Base-by-base conservation (phyloP, 2,329 filamentous ascomycete genomes). In the Xylogone sp. region DNA sequence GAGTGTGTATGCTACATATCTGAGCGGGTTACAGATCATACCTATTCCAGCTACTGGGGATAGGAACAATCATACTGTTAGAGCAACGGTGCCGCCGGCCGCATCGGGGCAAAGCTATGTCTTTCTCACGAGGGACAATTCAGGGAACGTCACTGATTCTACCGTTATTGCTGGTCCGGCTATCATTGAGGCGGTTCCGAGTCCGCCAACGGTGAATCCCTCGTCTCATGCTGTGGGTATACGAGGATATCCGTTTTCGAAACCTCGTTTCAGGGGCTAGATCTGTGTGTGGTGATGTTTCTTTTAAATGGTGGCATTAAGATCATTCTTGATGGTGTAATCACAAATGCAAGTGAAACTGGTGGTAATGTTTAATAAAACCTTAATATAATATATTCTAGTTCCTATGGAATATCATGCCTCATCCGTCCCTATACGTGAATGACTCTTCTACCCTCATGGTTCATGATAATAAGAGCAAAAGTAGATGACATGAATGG, bases 91-190 rank as follows among this genome's bases (percentile, higher is more conserved):
- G 12, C 69, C 69, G 3, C 48, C 53, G 39, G 62, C 56, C 20
- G 58, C 69, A 24, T 60, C 63, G 4, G 71, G 71, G 9, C 71
- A 73, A 57, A 68, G 59, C 47, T 73, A 74, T 51, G 65, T 69
- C 21, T 69, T 73, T 46, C 58, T 74, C 44, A 73, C 71, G 8
- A 65, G 57, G 12, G 65, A 69, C 53, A 66, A 68, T 43, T 65
- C 63, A 21, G 62, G 62, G 12, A 61, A 58, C 19, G 57, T 71
- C 42, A 67, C 59, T 2, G 71, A 73, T 54, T 62, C 68, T 29
- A 69, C 59, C 22, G 65, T 72, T 52, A 57, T 69, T 48, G 69
- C 69, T 55, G 71, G 71, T 4, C 68, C 68, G 18, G 65, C 62
- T 12, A 63, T 68, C 29, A 48, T 70, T 22, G 67, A 70, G 56